A percentile compares a stretch with the other conserved stretches of the same genome.
These are phyloP conservation scores for Colletotrichum truncatum DNA, from an alignment of 2,329 filamentous ascomycete genomes.

Conservation along the genomic window DNA sequence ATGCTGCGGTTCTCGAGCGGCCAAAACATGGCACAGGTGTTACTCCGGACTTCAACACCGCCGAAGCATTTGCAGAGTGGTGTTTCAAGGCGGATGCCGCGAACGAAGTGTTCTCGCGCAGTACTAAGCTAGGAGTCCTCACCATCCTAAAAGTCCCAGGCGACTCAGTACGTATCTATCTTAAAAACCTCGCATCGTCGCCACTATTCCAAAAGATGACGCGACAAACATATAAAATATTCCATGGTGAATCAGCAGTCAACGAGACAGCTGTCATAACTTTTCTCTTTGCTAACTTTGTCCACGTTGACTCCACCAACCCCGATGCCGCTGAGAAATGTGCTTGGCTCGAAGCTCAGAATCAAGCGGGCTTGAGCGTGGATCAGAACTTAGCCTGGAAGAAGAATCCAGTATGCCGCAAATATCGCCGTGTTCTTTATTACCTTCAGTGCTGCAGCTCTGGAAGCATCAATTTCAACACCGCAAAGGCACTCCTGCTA, in stretches of 20 bases:
- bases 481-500: not conserved
- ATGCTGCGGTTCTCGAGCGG: too few species aligned
- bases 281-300: not conserved
- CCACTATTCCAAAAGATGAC: not conserved
- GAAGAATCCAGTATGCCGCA: not conserved
- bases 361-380: not conserved
- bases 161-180: not conserved
- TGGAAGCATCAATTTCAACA: not conserved
- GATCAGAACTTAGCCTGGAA: not conserved
- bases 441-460: not conserved
- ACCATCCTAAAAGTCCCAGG: not conserved
- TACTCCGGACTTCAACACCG: not conserved
- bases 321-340: not conserved
- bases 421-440: not conserved
- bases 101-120: not conserved
- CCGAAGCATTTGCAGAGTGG: not conserved
- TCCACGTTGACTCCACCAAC: not conserved
- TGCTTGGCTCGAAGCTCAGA: not conserved
- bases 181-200: not conserved
- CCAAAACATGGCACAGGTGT: not conserved
- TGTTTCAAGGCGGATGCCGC: not conserved
- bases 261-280: not conserved
- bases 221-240: not conserved
- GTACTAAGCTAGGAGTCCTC: not conserved
- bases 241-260: not conserved